Conservation (phyloP, 2,329 filamentous ascomycete species). For the Diplodia intermedia region DNA sequence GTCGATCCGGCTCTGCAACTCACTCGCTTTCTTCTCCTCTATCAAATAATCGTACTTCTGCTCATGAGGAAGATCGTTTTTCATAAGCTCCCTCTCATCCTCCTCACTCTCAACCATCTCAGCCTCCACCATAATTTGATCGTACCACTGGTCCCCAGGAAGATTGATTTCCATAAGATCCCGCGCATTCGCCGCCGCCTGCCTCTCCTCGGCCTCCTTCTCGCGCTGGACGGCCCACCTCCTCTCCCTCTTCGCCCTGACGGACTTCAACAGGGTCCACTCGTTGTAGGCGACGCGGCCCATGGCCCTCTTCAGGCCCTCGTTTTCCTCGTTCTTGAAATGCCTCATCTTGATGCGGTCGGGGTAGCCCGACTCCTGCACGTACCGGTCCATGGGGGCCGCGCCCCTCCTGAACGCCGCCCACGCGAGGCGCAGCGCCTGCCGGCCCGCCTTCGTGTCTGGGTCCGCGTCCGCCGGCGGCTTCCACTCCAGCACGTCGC, state of each 20-base stretch:
- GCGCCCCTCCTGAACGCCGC: background rate
- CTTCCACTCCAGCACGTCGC: background rate
- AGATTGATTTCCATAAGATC: background rate
- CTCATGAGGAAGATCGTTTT: too few species aligned
- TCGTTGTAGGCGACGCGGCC: constrained; percentile 6
- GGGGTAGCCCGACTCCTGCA: accelerated
- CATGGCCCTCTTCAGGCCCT: constrained; percentile 15
- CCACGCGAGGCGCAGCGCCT: background rate
- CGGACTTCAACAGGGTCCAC: background rate
- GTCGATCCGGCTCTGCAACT: too few species aligned
- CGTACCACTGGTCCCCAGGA: background rate
- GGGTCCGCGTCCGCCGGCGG: background rate
- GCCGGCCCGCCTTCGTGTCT: background rate
- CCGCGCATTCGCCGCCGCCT: background rate
- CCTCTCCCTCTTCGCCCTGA: constrained; percentile 14
- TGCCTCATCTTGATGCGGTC: background rate
- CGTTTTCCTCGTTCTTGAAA: background rate
- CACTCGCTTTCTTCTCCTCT: too few species aligned
- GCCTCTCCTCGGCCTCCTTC: too few species aligned
- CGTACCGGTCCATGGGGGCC: background rate
- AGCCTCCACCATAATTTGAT: background rate
- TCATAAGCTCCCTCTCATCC: background rate
- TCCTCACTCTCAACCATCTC: background rate
- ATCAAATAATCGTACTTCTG: too few species aligned
- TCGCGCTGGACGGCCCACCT: background rate